These are phyloP conservation scores for Podospora pseudopauciseta DNA, from an alignment of 495 filamentous ascomycete genomes.

Conservation along the genomic window DNA sequence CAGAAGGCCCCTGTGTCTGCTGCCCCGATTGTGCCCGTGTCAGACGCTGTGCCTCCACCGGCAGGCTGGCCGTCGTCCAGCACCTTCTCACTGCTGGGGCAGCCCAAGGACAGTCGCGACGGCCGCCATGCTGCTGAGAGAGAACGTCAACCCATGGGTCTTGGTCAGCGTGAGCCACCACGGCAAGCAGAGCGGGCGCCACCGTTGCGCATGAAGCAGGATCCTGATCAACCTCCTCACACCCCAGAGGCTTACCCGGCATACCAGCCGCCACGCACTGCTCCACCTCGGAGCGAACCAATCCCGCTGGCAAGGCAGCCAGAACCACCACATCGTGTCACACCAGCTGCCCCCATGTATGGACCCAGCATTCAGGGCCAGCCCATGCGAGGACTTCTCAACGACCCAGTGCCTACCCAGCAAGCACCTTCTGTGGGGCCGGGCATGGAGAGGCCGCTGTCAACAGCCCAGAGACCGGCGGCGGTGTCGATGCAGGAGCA, in stretches of 20 bases:
- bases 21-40: constrained; percentile 19
- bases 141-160: constrained; percentile 30
- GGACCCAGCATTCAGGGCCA: constrained; percentile 32
- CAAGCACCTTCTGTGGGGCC: constrained; percentile 27
- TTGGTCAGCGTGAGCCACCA: constrained; percentile 30
- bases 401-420: constrained; percentile 27
- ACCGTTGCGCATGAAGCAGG: constrained; percentile 43
- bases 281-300: constrained; percentile 37
- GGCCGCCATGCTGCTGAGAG: constrained; percentile 22
- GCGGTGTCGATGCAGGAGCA: constrained; percentile 38
- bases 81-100: constrained; percentile 18
- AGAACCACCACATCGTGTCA: constrained; percentile 38
- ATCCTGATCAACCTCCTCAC: constrained; percentile 38
- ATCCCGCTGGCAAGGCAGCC: constrained; percentile 39
- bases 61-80: constrained; percentile 25
- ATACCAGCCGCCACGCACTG: constrained; percentile 25
- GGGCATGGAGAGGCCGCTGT: constrained; percentile 28
- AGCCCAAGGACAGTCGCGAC: constrained; percentile 23
- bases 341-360: constrained; percentile 33
- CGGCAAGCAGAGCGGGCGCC: constrained; percentile 28
- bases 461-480: constrained; percentile 31
- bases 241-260: constrained; percentile 31
- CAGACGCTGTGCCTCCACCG: constrained; percentile 27
- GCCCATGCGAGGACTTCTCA: constrained; percentile 31
- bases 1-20: constrained; percentile 26